A percentile compares a stretch with the other conserved stretches of the same genome.
These are phyloP conservation scores for Haberlea rhodopensis DNA, from an alignment of 257 asterid genomes.

Conservation along the genomic window DNA sequence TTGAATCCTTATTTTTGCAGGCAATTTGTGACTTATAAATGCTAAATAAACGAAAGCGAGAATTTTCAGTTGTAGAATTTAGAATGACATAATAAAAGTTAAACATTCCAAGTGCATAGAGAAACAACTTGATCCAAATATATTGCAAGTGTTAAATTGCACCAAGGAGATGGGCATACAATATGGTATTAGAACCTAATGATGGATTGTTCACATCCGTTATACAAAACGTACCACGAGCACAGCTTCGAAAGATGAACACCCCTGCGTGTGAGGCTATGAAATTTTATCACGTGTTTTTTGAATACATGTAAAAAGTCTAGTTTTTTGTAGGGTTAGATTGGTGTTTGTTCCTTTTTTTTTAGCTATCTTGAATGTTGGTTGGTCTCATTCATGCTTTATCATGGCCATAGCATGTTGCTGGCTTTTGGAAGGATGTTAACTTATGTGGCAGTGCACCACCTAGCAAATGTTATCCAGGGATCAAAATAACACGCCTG, in stretches of 20 bases:
- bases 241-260: neutral
- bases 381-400: constrained; percentile 4
- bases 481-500: constrained; percentile 15
- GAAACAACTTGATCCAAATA: too few species aligned
- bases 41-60: too few species aligned
- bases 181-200: neutral
- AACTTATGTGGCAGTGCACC: constrained; percentile 22
- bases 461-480: constrained; percentile 15
- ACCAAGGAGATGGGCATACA: neutral
- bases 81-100: too few species aligned
- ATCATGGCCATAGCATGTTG: constrained; percentile 27
- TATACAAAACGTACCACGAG: neutral
- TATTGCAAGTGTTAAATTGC: too few species aligned
- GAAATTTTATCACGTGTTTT: neutral
- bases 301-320: too few species aligned
- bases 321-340: neutral
- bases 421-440: constrained; percentile 19
- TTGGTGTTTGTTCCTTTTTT: constrained; percentile 3
- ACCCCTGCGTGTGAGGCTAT: neutral
- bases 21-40: too few species aligned
- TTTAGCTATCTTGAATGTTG: neutral
- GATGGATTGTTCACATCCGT: neutral
- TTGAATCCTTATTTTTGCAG: too few species aligned
- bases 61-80: too few species aligned
- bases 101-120: too few species aligned